A percentile compares a stretch with the other conserved stretches of the same genome.
Conservation (phyloP, 352 stramenopile genomes). For the Elongisporangium anandrum region DNA sequence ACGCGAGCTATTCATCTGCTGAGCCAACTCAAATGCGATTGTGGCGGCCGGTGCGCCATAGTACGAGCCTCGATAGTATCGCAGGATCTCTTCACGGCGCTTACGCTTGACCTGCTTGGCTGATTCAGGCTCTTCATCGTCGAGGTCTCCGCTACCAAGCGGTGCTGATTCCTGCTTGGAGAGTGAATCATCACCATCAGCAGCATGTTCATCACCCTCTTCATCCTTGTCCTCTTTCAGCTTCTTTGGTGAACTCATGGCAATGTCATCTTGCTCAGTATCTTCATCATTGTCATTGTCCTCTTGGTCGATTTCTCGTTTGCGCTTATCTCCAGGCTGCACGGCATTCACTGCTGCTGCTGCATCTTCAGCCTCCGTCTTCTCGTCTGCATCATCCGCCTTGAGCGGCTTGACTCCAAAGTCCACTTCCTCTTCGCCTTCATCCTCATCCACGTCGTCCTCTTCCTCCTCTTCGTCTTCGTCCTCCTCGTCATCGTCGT, state of each 20-base stretch:
- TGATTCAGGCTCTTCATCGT: constrained; percentile 19
- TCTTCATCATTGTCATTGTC: constrained; percentile 27
- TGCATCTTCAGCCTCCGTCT: constrained; percentile 12
- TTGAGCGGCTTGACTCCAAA: constrained; percentile 18
- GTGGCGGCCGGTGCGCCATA: constrained; percentile 65
- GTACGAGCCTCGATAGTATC: constrained; percentile 95
- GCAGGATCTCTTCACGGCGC: constrained; percentile 73
- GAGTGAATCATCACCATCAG: constrained; percentile 4
- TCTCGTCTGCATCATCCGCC: constrained; percentile 7
- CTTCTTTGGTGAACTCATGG: constrained; percentile 18
- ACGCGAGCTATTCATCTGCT: constrained; percentile 80
- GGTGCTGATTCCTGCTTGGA: constrained; percentile 14
- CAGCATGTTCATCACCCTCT: constrained; percentile 13
- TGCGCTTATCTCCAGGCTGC: constrained; percentile 11
- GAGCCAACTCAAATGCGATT: constrained; percentile 77
- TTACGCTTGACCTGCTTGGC: constrained; percentile 42
- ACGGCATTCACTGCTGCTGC: constrained; percentile 6
- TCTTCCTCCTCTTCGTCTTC: constrained; percentile 48
- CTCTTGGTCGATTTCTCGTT: constrained; percentile 32
- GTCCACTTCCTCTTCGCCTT: constrained; percentile 48
- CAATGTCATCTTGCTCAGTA: constrained; percentile 24
- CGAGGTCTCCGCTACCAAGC: constrained; percentile 12
- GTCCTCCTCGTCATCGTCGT: constrained; percentile 52
- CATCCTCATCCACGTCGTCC: constrained; percentile 25
- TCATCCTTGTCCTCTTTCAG: constrained; percentile 22